Base-by-base conservation (phyloP, 352 stramenopile species). In the Phytophthora litchii region DNA sequence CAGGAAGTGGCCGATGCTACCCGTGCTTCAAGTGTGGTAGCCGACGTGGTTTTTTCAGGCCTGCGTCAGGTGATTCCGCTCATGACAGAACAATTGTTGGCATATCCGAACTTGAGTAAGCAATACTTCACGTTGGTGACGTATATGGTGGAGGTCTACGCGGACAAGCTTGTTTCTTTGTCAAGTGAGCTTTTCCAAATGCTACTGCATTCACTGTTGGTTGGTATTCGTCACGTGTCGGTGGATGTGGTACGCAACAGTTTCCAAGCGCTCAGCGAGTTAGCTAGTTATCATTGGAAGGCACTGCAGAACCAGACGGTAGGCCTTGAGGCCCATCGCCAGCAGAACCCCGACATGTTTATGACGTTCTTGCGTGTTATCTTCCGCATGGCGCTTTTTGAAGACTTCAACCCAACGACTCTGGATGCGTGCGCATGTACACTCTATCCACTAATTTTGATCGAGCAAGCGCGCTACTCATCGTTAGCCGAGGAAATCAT, bases 71-170 rank as follows among this genome's bases (percentile, higher is more conserved):
- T 97, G 27, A 88, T 97, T 35, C 88, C 89, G 14, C 78, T 97
- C 20, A 96, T 97, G 87, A 96, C 89, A 6, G 83, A 96, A 49
- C 76, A 86, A 51, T 63, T 96, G 51, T 66, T 97, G 42, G 78
- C 93, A 34, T 96, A 96, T 50, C 86, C 88, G 8, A 81, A 64
- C 21, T 67, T 97, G 59, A 92, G 81, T 65, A 88, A 92, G 47
- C 87, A 95, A 57, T 97, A 95, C 49, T 96, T 96, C 57, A 92
- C 83, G 21, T 67, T 96, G 46, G 78, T 96, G 25, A 88, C 81
- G 16, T 93, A 88, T 55, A 91, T 95, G 79, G 76, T 95, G 19
- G 86, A 95, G 65, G 83, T 94, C 16, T 92, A 95, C 58, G 81
- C 84, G 10, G 78, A 92, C 29, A 92, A 94, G 65, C 72, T 95